Base-by-base conservation (phyloP, 257 asterid species). In the Buddleja alternifolia region DNA sequence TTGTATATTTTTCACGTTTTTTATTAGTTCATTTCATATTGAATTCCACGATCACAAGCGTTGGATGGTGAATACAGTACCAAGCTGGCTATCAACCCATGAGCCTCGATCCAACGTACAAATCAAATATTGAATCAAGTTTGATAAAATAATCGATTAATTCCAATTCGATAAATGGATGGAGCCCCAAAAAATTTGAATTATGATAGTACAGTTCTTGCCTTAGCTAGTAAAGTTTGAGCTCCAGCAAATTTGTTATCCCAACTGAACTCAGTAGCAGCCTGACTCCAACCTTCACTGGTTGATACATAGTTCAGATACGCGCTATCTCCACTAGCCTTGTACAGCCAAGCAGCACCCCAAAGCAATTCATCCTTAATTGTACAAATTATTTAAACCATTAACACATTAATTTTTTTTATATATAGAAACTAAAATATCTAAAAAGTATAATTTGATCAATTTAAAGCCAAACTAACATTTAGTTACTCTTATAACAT, bases 321-420 rank as follows among this genome's bases (percentile, higher is more conserved):
- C 1, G 24, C 64, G 66, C 7, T 58, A 36, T 85, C 77, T 68
- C 90, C 94, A 46, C 78, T 86, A 42, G 96, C 95, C 75, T 84
- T 85, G 73, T 87, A 85, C 20, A 92, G 72, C 97, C 96, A 92
- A 42, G 82, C 79, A 19, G 93, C 96, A 7, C 87, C 95, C 98
- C 96, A 92, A 14, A 92, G 60, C 73, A 92, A 74, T 53, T 92
- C 98, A 71, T 92, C 97, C 95, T 91, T 16, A 3, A n/a, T n/a
- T 17, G 44, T 47, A 20, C 58, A 17, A 16, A 45, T n/a, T 60
- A 29, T 50, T 24, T 36, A 25, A 25, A 41, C 58, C 59, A 34
- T 44, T 11, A 69, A 40, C n/a, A 52, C 58, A 10, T 29, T 29
- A 29, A 1, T 1, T 1, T 1, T 1, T 29, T 5, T 1, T 29